These are phyloP conservation scores for Ceraceosorus guamensis DNA, from an alignment of 1,284 basidiomycete species.

Conservation along the genomic window DNA sequence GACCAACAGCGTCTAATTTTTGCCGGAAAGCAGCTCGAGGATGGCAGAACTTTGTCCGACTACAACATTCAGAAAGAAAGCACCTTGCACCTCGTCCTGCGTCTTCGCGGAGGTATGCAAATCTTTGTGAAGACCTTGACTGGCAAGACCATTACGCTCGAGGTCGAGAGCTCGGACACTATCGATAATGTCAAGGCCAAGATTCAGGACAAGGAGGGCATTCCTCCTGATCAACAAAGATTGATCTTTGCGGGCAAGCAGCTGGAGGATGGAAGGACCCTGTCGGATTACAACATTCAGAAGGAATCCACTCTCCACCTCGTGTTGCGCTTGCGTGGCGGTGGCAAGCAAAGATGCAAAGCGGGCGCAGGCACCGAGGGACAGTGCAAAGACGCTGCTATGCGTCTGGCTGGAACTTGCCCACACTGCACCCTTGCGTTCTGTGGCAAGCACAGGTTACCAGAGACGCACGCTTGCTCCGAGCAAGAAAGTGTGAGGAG, in stretches of 20 bases:
- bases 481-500: slow-evolving; percentile 41
- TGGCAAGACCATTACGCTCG: slow-evolving; percentile 51
- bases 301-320: slow-evolving; percentile 98
- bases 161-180: slow-evolving; percentile 52
- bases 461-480: slow-evolving; percentile 44
- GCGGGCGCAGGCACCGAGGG: slow-evolving; percentile 37
- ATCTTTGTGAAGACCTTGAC: slow-evolving; percentile 20
- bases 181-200: slow-evolving; percentile 57
- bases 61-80: slow-evolving; percentile 94
- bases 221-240: slow-evolving; percentile 92
- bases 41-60: slow-evolving; percentile 51
- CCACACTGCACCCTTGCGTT: slow-evolving; percentile 46
- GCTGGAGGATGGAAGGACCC: slow-evolving; percentile 57
- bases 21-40: slow-evolving; percentile 85
- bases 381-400: slow-evolving; percentile 46
- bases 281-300: slow-evolving; percentile 68
- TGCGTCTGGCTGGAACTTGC: slow-evolving; percentile 46
- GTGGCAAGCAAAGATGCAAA: slow-evolving; percentile 50
- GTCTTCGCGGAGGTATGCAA: slow-evolving; percentile 63
- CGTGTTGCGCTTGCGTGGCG: slow-evolving; percentile 76
- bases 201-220: slow-evolving; percentile 60
- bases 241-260: slow-evolving; percentile 98
- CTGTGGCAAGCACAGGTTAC: slow-evolving; percentile 44
- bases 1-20: slow-evolving; percentile 98
- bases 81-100: slow-evolving; percentile 89